Base-by-base conservation (phyloP, 164 flowering plant species). In the Piper betle region DNA sequence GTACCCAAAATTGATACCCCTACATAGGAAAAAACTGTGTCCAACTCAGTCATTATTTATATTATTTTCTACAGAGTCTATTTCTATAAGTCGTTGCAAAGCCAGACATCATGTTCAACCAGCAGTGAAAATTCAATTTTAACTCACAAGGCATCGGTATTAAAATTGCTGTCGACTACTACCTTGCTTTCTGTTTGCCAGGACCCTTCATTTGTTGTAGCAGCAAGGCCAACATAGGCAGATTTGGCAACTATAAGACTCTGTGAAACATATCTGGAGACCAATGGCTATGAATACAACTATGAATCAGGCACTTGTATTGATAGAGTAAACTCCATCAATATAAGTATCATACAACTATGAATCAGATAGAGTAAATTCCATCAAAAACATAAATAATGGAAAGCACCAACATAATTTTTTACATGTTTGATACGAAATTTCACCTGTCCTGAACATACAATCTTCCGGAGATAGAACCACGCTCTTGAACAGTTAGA, bases 131-230 rank as follows among this genome's bases (percentile, higher is more conserved):
- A 46, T 46, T 15, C 50, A 46, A 46, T 46, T 46, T 9, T 9
- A 42, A 42, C 10, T 46, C 50, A 3, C 57, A 17, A 25, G 33
- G 33, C 33, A 25, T 25, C 33, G 33, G 33, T 25, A 25, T 25
- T 25, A 25, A 17, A 16, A 54, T 33, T 60, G 62, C 50, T 10
- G 9, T 46, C 3, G 3, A 9, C 11, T 41, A 12, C 63, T 37
- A 79, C 83, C 81, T 81, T 81, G 79, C 80, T 73, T 70, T 79
- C 83, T 39, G 63, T 68, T 75, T 81, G 81, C 85, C 85, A 81
- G 33, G 79, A 66, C 52, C 85, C 83, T 66, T 58, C 75, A 20
- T 56, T 69, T 54, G 62, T 73, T 57, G 83, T 72, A 57, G 62
- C 64, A 66, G 82, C 71, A 62, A 81, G 64, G 39, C 85, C 85